Evolutionary conservation across 1,284 basidiomycete genomes (phyloP).

Genomic region (Cryptococcus depauperatus): DNA sequence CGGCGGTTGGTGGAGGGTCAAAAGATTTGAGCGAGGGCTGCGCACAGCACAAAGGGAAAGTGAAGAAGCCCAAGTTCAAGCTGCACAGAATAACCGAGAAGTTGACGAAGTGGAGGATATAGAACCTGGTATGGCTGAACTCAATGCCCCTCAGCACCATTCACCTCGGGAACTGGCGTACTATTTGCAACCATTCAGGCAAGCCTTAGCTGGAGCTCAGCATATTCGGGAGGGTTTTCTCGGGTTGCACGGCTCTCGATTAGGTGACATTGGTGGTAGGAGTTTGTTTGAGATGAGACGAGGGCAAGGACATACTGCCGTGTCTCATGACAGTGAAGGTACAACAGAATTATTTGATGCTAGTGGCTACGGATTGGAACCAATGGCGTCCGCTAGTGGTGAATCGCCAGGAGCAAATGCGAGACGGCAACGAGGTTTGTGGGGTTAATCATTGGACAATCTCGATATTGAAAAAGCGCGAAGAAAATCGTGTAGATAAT

Average conservation of each 20-base stretch:
- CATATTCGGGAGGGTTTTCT: constrained; percentile 38
- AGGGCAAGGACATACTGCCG: constrained; percentile 24
- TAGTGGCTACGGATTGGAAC: constrained; percentile 34
- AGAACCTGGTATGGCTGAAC: constrained; percentile 8
- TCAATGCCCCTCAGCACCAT: constrained; percentile 9
- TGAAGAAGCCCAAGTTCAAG: constrained; percentile 33
- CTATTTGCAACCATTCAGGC: constrained; percentile 31
- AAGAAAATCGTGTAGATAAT: too few relatives aligned
- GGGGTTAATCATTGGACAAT: constrained; percentile 14
- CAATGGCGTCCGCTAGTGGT: constrained; percentile 20
- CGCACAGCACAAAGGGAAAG: constrained; percentile 31
- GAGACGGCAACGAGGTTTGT: constrained; percentile 14
- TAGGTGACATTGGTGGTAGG: background rate
- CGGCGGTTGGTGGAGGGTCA: constrained; percentile 74
- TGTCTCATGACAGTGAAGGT: constrained; percentile 16
- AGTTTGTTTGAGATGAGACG: constrained; percentile 8
- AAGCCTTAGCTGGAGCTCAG: constrained; percentile 27
- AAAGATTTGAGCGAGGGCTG: constrained; percentile 50
- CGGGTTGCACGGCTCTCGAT: constrained; percentile 27
- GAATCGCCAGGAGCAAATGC: constrained; percentile 2
- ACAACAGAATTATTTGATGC: constrained; percentile 38
- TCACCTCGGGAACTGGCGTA: constrained; percentile 26
- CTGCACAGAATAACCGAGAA: constrained; percentile 14
- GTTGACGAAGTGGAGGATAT: constrained; percentile 4
- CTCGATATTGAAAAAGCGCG: too few relatives aligned